Conservation (phyloP, 306 rosid genomes). For the Crotalaria pallida region DNA sequence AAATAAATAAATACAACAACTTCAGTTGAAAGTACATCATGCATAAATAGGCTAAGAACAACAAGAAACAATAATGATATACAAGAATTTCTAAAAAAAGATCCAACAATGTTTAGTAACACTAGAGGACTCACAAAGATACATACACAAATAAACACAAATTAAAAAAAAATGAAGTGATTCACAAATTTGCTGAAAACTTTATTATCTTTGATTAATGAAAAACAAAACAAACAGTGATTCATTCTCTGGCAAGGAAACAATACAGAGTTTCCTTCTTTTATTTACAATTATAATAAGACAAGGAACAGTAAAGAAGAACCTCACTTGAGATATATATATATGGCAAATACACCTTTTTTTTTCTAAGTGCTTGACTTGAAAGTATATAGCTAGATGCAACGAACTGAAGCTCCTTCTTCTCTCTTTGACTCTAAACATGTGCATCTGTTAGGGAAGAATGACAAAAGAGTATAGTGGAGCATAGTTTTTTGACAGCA, state of each 20-base stretch:
- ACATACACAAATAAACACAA: neutral
- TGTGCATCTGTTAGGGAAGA: neutral
- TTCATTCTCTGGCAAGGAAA: neutral
- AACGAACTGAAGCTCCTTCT: neutral
- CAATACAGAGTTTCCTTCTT: neutral
- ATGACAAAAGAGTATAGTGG: slow-evolving; percentile 3
- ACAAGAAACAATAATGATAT: neutral
- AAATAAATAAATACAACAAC: neutral
- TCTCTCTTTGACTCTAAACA: neutral
- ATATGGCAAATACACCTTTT: neutral
- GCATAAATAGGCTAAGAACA: neutral
- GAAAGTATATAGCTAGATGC: neutral
- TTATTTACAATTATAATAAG: neutral
- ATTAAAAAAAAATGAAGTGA: neutral
- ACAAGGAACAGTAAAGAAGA: slow-evolving; percentile 5
- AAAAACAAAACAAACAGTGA: neutral
- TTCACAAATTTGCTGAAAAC: neutral
- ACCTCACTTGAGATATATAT: slow-evolving; percentile 10
- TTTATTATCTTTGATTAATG: neutral
- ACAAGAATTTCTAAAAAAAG: neutral
- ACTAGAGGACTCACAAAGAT: neutral
- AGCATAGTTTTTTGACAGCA: slow-evolving; percentile 28
- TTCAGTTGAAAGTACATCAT: slow-evolving; percentile 3
- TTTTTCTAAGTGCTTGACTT: neutral
- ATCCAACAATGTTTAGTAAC: neutral